These are phyloP conservation scores for Fusarium ramigenum DNA, from an alignment of 2,329 filamentous ascomycete genomes.

Conservation along the genomic window DNA sequence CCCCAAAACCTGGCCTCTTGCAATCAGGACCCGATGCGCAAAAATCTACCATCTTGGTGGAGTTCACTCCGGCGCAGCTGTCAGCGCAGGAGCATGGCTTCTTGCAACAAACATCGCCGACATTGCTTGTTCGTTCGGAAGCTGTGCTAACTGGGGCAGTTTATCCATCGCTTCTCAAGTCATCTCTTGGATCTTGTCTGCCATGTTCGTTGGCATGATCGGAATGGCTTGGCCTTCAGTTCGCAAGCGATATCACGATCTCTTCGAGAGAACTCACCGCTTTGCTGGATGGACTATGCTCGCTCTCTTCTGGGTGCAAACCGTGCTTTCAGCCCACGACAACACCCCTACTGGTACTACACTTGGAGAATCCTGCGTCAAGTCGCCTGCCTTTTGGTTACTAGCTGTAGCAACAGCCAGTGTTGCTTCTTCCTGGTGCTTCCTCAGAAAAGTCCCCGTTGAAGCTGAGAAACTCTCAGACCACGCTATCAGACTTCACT, in stretches of 20 bases:
- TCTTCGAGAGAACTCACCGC: constrained; percentile 76
- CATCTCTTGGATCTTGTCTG: constrained; percentile 68
- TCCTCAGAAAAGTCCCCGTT: constrained; percentile 73
- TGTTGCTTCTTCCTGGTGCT: constrained; percentile 77
- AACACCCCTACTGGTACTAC: constrained; percentile 46
- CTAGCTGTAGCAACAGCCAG: constrained; percentile 70
- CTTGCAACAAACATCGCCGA: constrained; percentile 51
- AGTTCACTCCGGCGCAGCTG: constrained; percentile 59
- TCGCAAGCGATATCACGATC: constrained; percentile 70
- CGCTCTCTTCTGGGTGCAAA: constrained; percentile 71
- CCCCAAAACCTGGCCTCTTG: constrained; percentile 57
- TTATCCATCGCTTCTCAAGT: constrained; percentile 53
- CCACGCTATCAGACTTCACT: constrained; percentile 78
- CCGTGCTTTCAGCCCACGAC: constrained; percentile 62
- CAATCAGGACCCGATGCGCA: constrained; percentile 56
- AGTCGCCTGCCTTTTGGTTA: constrained; percentile 69
- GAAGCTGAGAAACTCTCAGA: constrained; percentile 73
- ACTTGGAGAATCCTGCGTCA: constrained; percentile 51
- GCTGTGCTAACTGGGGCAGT: constrained; percentile 31
- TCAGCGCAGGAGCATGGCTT: constrained; percentile 60
- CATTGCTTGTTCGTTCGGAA: constrained; percentile 30
- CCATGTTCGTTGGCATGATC: constrained; percentile 68
- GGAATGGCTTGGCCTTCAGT: constrained; percentile 70
- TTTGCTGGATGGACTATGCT: constrained; percentile 76
- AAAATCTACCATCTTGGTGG: constrained; percentile 63